Evolutionary conservation across 2,329 filamentous ascomycete species (phyloP).

Genomic region (Myriangium duriaei): DNA sequence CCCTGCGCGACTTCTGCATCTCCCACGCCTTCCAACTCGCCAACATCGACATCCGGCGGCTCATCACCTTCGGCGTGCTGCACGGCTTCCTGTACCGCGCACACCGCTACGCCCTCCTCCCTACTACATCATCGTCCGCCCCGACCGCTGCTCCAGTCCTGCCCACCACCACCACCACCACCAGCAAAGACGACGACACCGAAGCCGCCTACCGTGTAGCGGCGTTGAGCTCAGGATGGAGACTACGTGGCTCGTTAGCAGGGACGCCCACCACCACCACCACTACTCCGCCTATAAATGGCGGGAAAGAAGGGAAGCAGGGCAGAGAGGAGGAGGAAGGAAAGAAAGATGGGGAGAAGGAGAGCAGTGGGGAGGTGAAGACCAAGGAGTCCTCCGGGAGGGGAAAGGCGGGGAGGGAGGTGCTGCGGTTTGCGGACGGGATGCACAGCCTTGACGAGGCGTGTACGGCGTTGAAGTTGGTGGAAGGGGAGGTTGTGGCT

Average conservation of each 20-base stretch:
- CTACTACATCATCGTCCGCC: constrained; percentile 17
- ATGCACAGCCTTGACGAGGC: constrained; percentile 71
- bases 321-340: constrained; percentile 19
- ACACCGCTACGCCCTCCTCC: constrained; percentile 69
- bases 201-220: constrained; percentile 23
- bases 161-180: constrained; percentile 10
- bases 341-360: constrained; percentile 10
- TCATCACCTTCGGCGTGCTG: constrained; percentile 92
- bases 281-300: constrained; percentile 7
- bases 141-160: constrained; percentile 3
- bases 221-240: constrained; percentile 20
- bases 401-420: constrained; percentile 28
- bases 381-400: constrained; percentile 8
- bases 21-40: constrained; percentile 58
- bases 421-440: constrained; percentile 61
- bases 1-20: constrained; percentile 77
- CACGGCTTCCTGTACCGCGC: constrained; percentile 89
- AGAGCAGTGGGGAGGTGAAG: constrained; percentile 4
- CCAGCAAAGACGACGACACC: constrained; percentile 9
- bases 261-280: constrained; percentile 12
- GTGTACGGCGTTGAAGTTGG: constrained; percentile 60
- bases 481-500: constrained; percentile 57
- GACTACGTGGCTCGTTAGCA: background rate
- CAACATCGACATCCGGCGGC: constrained; percentile 74
- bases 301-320: constrained; percentile 23